Evolutionary conservation across 1,284 basidiomycete genomes (phyloP), one percentile per base, ranked within the genome.

Genomic region (Cutaneotrichosporon cyanovorans): DNA sequence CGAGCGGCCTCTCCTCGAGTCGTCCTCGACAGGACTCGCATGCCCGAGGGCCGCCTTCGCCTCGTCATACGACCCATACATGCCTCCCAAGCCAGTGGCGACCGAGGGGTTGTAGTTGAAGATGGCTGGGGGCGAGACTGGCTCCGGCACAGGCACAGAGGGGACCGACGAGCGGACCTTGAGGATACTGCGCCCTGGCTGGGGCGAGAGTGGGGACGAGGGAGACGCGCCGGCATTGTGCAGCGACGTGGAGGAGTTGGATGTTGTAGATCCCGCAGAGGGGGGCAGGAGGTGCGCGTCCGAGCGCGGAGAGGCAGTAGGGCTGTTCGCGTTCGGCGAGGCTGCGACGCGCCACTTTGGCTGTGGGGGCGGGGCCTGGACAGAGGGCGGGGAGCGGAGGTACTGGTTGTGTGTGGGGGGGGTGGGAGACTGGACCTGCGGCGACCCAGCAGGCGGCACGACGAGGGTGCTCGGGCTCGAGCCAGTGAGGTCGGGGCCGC

Each of bases 401-500:
- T 58, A 60, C 1, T 48, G 19, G 22, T 43, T 16, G 7, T 45
- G 38, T 12, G 53, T 30, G n/a, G n/a, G n/a, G n/a, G n/a, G n/a
- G n/a, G n/a, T n/a, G n/a, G n/a, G n/a, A n/a, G n/a, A n/a, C n/a
- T n/a, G n/a, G n/a, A n/a, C n/a, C n/a, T n/a, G n/a, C n/a, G n/a
- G n/a, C n/a, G n/a, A n/a, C n/a, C n/a, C n/a, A n/a, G n/a, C n/a
- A n/a, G n/a, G n/a, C n/a, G n/a, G n/a, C n/a, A n/a, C n/a, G n/a
- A n/a, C n/a, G n/a, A n/a, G n/a, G n/a, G n/a, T n/a, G n/a, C 23
- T 12, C 3, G 50, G 48, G 45, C 48, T 50, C 21, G 48, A 30
- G 15, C 44, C 44, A 5, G 46, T 44, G 11, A 80, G 68, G 58
- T 80, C 77, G 15, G 78, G 76, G 1, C 78, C 79, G 23, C 73